Percentiles rank a stretch among this genome's conserved stretches.
These are phyloP conservation scores for Tricholoma furcatifolium DNA, from an alignment of 768 basidiomycete species.

Conservation along the genomic window DNA sequence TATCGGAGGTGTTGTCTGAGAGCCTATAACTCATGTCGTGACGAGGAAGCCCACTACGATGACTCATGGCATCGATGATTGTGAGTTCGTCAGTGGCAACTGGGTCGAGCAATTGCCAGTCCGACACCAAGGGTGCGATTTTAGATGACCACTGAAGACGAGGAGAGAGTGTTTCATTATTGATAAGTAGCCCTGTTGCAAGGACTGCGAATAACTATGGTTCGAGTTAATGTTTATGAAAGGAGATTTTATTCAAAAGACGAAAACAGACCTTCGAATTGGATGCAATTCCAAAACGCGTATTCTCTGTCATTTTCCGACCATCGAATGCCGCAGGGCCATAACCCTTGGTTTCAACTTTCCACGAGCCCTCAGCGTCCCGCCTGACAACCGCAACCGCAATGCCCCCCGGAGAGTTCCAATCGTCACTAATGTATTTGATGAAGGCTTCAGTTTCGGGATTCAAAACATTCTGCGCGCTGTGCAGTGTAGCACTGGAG, in stretches of 20 bases:
- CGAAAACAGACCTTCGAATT: slow-evolving; percentile 23
- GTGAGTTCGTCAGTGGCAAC: slow-evolving; percentile 18
- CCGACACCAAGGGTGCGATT: slow-evolving; percentile 21
- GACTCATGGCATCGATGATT: slow-evolving; percentile 18
- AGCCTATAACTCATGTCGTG: slow-evolving; percentile 9
- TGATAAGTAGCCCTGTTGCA: slow-evolving; percentile 24
- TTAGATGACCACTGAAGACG: slow-evolving; percentile 23
- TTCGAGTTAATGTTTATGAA: background rate
- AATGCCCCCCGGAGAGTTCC: slow-evolving; percentile 25
- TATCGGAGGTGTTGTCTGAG: slow-evolving; percentile 2
- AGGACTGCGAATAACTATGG: slow-evolving; percentile 23
- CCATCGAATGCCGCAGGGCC: slow-evolving; percentile 21
- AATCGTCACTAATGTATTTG: slow-evolving; percentile 20
- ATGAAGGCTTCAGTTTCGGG: slow-evolving; percentile 20
- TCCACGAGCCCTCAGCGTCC: slow-evolving; percentile 21
- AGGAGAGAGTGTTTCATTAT: slow-evolving; percentile 23
- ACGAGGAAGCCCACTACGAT: slow-evolving; percentile 10
- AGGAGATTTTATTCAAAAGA: background rate
- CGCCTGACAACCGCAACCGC: slow-evolving; percentile 25
- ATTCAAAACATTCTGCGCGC: slow-evolving; percentile 11
- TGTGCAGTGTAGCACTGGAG: background rate
- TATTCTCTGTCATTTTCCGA: slow-evolving; percentile 19
- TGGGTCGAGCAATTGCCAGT: slow-evolving; percentile 21
- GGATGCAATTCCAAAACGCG: slow-evolving; percentile 25
- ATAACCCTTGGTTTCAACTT: slow-evolving; percentile 27